Conservation (phyloP, 2,329 filamentous ascomycete species). For the Myotisia sp. region DNA sequence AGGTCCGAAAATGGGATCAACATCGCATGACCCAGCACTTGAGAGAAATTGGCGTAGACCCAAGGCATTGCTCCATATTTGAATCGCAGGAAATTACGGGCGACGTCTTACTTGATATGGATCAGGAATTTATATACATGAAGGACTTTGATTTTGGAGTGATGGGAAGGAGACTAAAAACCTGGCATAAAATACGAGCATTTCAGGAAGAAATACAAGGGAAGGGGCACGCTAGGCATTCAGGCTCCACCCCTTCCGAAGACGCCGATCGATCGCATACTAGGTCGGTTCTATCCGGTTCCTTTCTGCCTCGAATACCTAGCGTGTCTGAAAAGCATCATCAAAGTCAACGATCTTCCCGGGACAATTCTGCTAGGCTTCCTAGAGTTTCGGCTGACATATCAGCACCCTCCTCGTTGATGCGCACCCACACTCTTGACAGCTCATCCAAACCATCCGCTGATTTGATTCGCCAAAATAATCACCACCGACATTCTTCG, state of each 20-base stretch:
- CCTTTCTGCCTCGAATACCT: slow-evolving; percentile 33
- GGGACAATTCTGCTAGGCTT: slow-evolving; percentile 9
- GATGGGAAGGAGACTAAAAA: slow-evolving; percentile 76
- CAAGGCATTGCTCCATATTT: slow-evolving; percentile 85
- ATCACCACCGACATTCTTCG: slow-evolving; percentile 78
- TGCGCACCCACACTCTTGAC: slow-evolving; percentile 29
- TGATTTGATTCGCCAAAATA: slow-evolving; percentile 65
- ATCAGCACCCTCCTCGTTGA: slow-evolving; percentile 29
- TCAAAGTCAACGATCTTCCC: slow-evolving; percentile 6
- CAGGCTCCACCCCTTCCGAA: slow-evolving; percentile 29
- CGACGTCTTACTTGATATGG: slow-evolving; percentile 85
- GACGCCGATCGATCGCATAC: slow-evolving; percentile 33
- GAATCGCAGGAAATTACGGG: slow-evolving; percentile 90
- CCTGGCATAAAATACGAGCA: slow-evolving; percentile 90
- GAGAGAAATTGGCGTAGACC: slow-evolving; percentile 70
- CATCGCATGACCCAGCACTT: slow-evolving; percentile 79
- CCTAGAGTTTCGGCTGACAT: slow-evolving; percentile 13
- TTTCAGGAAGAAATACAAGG: slow-evolving; percentile 75
- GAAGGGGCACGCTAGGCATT: slow-evolving; percentile 32
- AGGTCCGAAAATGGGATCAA: slow-evolving; percentile 68
- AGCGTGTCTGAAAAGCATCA: slow-evolving; percentile 19
- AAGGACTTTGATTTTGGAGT: slow-evolving; percentile 90
- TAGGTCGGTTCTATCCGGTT: slow-evolving; percentile 23
- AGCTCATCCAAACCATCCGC: slow-evolving; percentile 51
- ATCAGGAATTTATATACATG: slow-evolving; percentile 86